Evolutionary conservation across 83 land plant genomes (phyloP), one percentile per base, ranked within the genome.

Genomic region (Larix sibirica): DNA sequence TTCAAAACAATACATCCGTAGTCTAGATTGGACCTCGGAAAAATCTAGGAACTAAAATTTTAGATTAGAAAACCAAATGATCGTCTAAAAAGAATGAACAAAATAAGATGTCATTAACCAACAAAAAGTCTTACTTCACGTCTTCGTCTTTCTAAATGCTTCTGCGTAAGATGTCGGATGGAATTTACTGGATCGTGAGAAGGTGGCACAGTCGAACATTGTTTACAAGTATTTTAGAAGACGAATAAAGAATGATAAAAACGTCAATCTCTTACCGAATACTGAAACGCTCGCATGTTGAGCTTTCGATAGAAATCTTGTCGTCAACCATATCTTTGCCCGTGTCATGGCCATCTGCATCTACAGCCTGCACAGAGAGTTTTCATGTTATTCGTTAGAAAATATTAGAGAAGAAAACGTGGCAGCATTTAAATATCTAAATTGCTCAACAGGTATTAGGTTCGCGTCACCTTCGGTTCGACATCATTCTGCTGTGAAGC

Each of bases 271-370:
- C 21, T 73, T 73, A 73, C 77, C 77, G 56, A 44, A 73, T n/a
- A 44, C 54, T 73, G 56, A 73, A 73, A 24, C 44, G 77, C 21
- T 73, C 54, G 56, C 77, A 73, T 73, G n/a, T 44, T 42, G 54
- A 7, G 56, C 26, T 50, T 36, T 20, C 24, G 9, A 7, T 21
- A 42, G n/a, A 47, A 47, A 73, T 73, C n/a, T n/a, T 73, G 21
- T 44, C 44, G 50, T 38, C 56, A 73, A 73, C 77, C n/a, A 36
- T 42, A 73, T 6, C 24, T 44, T 44, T 73, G 6, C 77, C 26
- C 44, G 44, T 20, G 8, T 50, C 44, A n/a, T 73, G 77, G 23
- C 77, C 21, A 21, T 73, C 38, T 73, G 77, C 56, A 9, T 73
- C 56, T 44, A 42, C 44, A 38, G n/a, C 77, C 77, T 73, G 77